Evolutionary conservation across 1,284 basidiomycete genomes (phyloP).

Genomic region (Melampsora abietis-canadensis): DNA sequence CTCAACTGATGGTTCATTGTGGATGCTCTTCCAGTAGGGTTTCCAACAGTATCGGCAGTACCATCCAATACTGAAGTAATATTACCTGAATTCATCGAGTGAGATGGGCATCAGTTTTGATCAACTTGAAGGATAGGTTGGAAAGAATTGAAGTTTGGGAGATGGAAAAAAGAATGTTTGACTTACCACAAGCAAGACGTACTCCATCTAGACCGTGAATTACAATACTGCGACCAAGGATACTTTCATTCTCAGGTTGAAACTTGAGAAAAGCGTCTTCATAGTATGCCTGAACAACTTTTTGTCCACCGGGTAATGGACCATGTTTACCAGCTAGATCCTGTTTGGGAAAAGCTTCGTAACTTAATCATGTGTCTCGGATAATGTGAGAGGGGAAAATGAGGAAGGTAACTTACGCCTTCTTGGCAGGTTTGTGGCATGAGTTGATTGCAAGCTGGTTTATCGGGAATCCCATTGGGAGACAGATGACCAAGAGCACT

Average conservation of each 20-base stretch:
- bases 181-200: conserved; percentile 33
- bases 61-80: conserved; percentile 49
- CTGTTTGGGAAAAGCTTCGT: not conserved
- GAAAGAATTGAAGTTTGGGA: too few species aligned
- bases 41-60: conserved; percentile 34
- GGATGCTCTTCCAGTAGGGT: conserved; percentile 14
- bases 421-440: conserved; percentile 18
- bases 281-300: not conserved
- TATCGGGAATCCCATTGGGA: not conserved
- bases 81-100: conserved; percentile 40
- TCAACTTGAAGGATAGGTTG: too few species aligned
- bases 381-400: not conserved
- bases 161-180: too few species aligned
- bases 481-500: conserved; percentile 1
- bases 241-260: conserved; percentile 6
- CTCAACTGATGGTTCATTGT: not conserved
- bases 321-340: conserved; percentile 32
- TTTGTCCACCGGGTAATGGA: conserved; percentile 17
- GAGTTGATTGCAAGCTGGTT: conserved; percentile 6
- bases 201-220: conserved; percentile 21
- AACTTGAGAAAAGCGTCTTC: conserved; percentile 12
- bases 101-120: too few species aligned
- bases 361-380: not conserved
- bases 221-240: conserved; percentile 20
- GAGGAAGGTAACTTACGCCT: conserved; percentile 6